A percentile compares a stretch with the other conserved stretches of the same genome.
These are phyloP conservation scores for Dioscorea zingiberensis DNA, from an alignment of 106 monocot species.

Conservation along the genomic window DNA sequence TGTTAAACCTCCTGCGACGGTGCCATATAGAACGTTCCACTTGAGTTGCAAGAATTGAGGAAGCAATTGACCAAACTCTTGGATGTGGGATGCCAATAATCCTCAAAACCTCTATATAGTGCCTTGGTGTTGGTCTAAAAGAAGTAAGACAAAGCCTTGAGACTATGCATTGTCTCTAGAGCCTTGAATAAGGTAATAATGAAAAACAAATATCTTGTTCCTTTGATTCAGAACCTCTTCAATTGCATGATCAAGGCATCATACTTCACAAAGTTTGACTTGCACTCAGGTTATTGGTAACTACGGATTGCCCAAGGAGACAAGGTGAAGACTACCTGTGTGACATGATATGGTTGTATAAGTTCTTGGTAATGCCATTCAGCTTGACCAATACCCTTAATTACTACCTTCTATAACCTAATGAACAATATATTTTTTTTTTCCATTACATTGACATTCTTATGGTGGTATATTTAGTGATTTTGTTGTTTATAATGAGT, in stretches of 20 bases:
- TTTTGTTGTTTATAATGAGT: background rate
- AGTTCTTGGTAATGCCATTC: background rate
- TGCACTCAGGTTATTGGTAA: background rate
- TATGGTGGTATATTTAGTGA: no score
- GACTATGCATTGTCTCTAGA: background rate
- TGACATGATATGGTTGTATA: background rate
- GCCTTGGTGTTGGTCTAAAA: background rate
- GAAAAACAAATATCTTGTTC: background rate
- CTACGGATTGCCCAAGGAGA: background rate
- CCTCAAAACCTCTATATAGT: background rate
- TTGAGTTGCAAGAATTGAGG: background rate
- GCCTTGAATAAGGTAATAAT: conserved; percentile 1
- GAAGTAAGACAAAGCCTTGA: background rate
- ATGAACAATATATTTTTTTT: background rate
- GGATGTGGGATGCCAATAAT: background rate
- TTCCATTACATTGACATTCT: background rate
- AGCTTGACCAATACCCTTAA: background rate
- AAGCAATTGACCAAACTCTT: background rate
- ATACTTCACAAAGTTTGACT: background rate
- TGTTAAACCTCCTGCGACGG: background rate
- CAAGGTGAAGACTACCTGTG: background rate
- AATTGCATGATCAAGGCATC: background rate
- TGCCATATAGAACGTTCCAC: background rate
- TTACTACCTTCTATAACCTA: background rate
- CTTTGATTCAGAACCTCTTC: background rate